These are phyloP conservation scores for Rhododendron vialii DNA, from an alignment of 148 eudicot species.

Conservation along the genomic window DNA sequence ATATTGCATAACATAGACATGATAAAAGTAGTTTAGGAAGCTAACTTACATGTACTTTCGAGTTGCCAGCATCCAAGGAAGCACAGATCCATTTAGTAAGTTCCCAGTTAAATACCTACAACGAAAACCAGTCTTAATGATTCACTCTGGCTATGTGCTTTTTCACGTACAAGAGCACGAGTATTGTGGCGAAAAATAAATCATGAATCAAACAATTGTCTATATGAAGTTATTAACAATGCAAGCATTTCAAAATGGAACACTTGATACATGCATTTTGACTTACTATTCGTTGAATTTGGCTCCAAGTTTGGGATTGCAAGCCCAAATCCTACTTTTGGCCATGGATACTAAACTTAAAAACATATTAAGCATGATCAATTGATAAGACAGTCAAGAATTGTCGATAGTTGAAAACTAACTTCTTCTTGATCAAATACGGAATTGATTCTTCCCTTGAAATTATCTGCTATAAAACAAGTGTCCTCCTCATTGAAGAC, in stretches of 20 bases:
- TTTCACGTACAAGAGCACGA: neutral
- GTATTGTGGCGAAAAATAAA: neutral
- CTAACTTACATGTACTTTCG: conserved; percentile 22
- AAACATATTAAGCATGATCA: neutral
- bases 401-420: neutral
- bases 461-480: neutral
- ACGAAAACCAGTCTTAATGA: neutral
- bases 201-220: neutral
- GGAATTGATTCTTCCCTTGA: neutral
- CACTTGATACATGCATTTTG: neutral
- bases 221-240: neutral
- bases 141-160: neutral
- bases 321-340: neutral
- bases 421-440: neutral
- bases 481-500: neutral
- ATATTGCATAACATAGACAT: neutral
- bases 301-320: neutral
- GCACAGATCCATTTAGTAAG: conserved; percentile 20
- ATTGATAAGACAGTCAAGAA: neutral
- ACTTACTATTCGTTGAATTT: neutral
- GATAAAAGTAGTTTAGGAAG: neutral
- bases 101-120: conserved; percentile 25
- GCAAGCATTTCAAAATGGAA: neutral
- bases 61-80: conserved; percentile 17
- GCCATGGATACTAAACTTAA: neutral